Conservation (phyloP, 768 basidiomycete species). For the Asterophora parasitica region DNA sequence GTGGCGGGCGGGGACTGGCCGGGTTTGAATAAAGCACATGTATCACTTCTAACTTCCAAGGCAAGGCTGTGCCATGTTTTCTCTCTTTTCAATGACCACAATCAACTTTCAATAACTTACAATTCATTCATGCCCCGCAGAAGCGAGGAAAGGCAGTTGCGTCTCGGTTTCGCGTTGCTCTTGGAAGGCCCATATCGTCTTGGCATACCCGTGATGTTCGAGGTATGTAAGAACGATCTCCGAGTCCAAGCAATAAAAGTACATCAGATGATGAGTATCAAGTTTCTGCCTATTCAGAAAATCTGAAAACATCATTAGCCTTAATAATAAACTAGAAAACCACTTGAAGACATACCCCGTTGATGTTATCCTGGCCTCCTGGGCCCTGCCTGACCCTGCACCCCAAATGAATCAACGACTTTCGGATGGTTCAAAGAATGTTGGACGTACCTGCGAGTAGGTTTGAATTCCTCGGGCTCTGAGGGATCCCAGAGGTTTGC, state of each 20-base stretch:
- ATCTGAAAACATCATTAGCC: conserved; percentile 13
- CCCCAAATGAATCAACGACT: background rate
- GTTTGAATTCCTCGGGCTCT: conserved; percentile 50
- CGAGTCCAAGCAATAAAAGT: background rate
- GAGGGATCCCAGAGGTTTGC: conserved; percentile 45
- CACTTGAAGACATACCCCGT: conserved; percentile 25
- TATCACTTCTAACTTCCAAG: no score
- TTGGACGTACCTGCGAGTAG: conserved; percentile 55
- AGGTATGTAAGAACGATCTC: no score
- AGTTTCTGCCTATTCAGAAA: conserved; percentile 11
- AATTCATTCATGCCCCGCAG: no score
- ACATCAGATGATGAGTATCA: background rate
- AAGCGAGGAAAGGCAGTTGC: no score
- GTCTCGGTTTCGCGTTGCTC: no score
- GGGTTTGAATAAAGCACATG: no score
- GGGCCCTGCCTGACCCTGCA: conserved; percentile 62
- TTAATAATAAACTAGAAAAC: conserved; percentile 3
- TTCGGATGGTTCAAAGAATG: background rate
- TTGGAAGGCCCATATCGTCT: no score
- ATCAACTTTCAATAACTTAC: background rate
- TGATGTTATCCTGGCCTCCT: conserved; percentile 61
- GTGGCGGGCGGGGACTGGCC: no score
- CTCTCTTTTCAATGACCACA: no score
- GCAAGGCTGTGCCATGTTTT: no score
- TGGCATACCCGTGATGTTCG: no score